These are phyloP conservation scores for Astrocystis sublimbata DNA, from an alignment of 495 filamentous ascomycete species.

Conservation along the genomic window DNA sequence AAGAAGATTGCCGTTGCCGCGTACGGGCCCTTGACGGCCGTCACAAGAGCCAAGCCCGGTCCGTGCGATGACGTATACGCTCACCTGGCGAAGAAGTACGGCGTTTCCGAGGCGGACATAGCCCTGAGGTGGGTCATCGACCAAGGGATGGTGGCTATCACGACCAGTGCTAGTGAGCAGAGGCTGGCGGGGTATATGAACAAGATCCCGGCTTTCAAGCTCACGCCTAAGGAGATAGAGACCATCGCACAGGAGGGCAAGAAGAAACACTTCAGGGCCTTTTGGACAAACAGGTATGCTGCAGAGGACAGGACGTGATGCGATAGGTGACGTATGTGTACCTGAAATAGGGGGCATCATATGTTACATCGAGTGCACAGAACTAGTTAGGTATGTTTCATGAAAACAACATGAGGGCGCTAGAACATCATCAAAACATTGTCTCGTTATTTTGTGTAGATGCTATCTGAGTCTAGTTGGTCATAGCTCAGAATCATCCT, in stretches of 20 bases:
- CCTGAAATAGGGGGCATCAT: not conserved
- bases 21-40: conserved; percentile 68
- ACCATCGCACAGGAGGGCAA: conserved; percentile 62
- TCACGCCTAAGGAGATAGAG: conserved; percentile 70
- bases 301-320: conserved; percentile 58
- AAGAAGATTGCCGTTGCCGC: conserved; percentile 69
- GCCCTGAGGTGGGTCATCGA: conserved; percentile 77
- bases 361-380: not conserved
- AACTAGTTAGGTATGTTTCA: not conserved
- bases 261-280: conserved; percentile 69
- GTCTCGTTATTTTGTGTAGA: conserved; percentile 15
- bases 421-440: conserved; percentile 1
- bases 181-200: conserved; percentile 66
- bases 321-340: not conserved
- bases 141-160: conserved; percentile 73
- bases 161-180: conserved; percentile 73
- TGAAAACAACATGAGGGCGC: not conserved
- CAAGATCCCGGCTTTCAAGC: conserved; percentile 61
- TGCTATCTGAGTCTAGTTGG: not conserved
- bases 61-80: conserved; percentile 65
- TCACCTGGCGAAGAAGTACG: conserved; percentile 72
- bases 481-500: conserved; percentile 50
- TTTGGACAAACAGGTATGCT: conserved; percentile 63
- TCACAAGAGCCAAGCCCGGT: conserved; percentile 65
- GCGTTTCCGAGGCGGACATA: conserved; percentile 68